Conservation (phyloP, 73 alveolate species). For the Effrenium voratum region DNA sequence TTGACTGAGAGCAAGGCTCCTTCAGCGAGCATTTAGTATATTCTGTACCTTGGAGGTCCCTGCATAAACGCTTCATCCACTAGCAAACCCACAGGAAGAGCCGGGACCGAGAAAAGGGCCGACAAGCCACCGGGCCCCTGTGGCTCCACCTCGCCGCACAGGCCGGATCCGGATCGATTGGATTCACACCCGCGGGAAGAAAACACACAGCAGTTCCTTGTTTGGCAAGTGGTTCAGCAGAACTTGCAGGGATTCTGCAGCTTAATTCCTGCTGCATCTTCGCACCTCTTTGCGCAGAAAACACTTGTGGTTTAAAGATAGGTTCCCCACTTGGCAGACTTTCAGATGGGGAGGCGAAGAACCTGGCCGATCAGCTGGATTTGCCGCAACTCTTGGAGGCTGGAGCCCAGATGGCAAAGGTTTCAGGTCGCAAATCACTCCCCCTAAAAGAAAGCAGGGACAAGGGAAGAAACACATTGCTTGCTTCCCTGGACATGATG, state of each 20-base stretch:
- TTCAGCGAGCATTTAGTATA: too few species aligned
- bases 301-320: too few species aligned
- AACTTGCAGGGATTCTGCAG: background rate
- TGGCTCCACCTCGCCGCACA: constrained; percentile 92
- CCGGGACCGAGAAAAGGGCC: constrained; percentile 83
- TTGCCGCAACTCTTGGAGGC: constrained; percentile 63
- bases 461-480: too few species aligned
- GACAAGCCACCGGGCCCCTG: constrained; percentile 85
- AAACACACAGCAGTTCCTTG: background rate
- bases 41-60: too few species aligned
- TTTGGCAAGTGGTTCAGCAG: background rate
- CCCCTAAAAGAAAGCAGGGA: too few species aligned
- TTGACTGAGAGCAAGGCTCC: too few species aligned
- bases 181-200: background rate
- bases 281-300: background rate
- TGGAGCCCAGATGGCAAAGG: too few species aligned
- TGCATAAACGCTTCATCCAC: background rate
- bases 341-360: constrained; percentile 13
- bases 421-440: too few species aligned
- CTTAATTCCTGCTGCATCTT: too few species aligned
- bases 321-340: background rate
- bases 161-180: background rate
- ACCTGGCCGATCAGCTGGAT: constrained; percentile 81
- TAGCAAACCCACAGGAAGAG: constrained; percentile 23
- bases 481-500: too few species aligned